Conservation (phyloP, 192 early-diverging fungal genomes). For the Lobulomyces angularis region DNA sequence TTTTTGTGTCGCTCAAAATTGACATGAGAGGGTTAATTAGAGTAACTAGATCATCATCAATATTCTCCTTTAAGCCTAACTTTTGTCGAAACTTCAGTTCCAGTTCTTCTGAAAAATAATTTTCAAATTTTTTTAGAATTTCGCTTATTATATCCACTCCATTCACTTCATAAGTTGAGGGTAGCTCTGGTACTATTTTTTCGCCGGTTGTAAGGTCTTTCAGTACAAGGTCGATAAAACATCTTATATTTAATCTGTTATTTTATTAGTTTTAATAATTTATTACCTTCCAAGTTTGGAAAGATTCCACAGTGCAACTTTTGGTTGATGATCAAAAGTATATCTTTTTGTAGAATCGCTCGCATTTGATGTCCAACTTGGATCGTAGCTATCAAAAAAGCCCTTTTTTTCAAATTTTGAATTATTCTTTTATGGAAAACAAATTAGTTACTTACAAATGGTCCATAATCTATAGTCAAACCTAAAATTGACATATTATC, state of each 20-base stretch:
- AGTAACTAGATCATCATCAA: too few species aligned
- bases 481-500: background rate
- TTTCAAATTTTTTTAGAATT: conserved; percentile 7
- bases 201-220: background rate
- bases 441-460: conserved; percentile 4
- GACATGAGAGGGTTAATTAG: too few species aligned
- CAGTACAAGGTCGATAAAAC: too few species aligned
- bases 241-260: background rate
- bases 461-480: conserved; percentile 1
- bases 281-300: conserved; percentile 10
- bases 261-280: background rate
- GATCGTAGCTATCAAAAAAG: conserved; percentile 15
- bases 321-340: conserved; percentile 11
- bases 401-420: conserved; percentile 3
- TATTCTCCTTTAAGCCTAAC: too few species aligned
- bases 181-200: background rate
- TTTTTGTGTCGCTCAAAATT: too few species aligned
- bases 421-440: background rate
- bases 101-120: too few species aligned
- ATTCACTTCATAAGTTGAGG: background rate
- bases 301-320: conserved; percentile 6
- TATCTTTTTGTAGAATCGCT: conserved; percentile 3
- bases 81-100: too few species aligned
- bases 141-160: conserved; percentile 10
- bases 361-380: conserved; percentile 15